Base-by-base conservation (phyloP, 1,284 basidiomycete species). In the Malassezia arunalokei region DNA sequence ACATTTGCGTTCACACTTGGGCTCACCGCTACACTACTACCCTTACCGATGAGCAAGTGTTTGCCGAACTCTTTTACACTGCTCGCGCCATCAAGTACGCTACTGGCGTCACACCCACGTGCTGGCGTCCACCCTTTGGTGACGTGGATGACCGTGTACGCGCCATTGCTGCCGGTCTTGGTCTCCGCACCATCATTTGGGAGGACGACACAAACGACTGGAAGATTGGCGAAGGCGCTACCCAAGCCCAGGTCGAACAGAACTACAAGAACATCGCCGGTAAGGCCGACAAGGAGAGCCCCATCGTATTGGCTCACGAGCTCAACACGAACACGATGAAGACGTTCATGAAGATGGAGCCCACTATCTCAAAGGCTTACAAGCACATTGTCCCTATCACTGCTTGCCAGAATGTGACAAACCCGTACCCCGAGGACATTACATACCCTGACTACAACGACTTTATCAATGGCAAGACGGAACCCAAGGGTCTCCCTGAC, bases 61-160 rank as follows among this genome's bases (percentile, higher is more conserved):
- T 80, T 58, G 77, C 78, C 38, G 79, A 79, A 67, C 73, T 80
- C 20, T 80, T 77, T 66, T 79, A 79, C 74, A 76, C 77, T 28
- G 73, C 73, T 54, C 72, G 77, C 62, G 69, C 67, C 44, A 78
- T 79, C 75, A 77, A 78, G 66, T 69, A 73, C 28, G 64, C 79
- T 43, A 61, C 76, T 6, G 78, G 78, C 44, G 73, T 79, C 12
- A 78, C 78, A 2, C 75, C 76, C 5, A 68, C 64, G 37, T 77
- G 75, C 69, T 78, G 76, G 75, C 63, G 58, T 30, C 76, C 77
- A 31, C 77, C 78, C 4, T 78, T 71, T 62, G 78, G 78, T 66
- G 77, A 77, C 50, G 73, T 78, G 32, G 79, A 80, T 64, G 77
- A 79, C 67, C 76, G 79, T 29, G 75, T 80, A 38, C 74, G 79